Base-by-base conservation (phyloP, 441 rosid genomes). In the Daphne laureola region DNA sequence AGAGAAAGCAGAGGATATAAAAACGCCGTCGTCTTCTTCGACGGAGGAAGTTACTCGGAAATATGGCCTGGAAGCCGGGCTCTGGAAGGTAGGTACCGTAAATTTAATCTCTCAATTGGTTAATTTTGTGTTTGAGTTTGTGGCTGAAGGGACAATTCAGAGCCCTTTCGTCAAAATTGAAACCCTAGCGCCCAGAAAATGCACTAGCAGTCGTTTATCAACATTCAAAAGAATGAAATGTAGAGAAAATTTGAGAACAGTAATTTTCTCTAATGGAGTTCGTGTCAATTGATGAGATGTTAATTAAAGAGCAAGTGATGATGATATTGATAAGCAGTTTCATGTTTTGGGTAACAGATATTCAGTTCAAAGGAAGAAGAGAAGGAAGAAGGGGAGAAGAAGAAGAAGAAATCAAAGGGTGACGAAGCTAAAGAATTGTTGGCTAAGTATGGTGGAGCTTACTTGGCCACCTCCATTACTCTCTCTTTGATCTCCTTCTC, bases 371-470 rank as follows among this genome's bases (percentile, higher is more conserved):
- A 77, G 59, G 80, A 79, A 51, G 80, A 73, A 51, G 78, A 49
- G 48, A 60, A 17, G 41, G 75, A 61, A 17, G 79, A 65, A n/a
- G 81, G 66, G 2, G 77, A 64, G 59, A 45, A 65, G 44, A 73
- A 64, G 59, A 45, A 65, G 44, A 73, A 73, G 69, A 82, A 76
- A 62, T 80, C 95, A 3, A 90, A 75, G 53, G 78, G 86, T 17
- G 85, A 84, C 40, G 71, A 90, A 65, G 91, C 97, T 0, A 86
- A 86, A 57, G 94, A 90, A 65, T 76, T 87, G 45, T 80, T 90
- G 17, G 76, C 87, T 4, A 84, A 87, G 66, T 83, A 86, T 49
- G 98, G 98, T 46, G 98, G 98, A 67, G 98, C 98, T 52, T 87
- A 91, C 65, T 74, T 91, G 2, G 96, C 90, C 23, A 91, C 96